These are phyloP conservation scores for Setaria viridis DNA, from an alignment of 202 grass and related monocot genomes.

Conservation along the genomic window DNA sequence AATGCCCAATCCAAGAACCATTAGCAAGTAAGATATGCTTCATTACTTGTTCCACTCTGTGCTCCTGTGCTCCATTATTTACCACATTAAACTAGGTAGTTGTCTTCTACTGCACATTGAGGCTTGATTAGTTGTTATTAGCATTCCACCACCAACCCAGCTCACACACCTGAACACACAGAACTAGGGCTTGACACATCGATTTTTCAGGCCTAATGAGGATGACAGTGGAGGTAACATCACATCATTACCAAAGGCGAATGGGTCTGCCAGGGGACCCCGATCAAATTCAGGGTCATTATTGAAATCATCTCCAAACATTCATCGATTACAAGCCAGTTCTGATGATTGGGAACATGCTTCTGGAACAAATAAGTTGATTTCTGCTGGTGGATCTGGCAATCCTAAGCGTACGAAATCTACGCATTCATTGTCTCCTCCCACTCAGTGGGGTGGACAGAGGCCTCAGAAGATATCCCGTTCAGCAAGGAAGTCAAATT, in stretches of 20 bases:
- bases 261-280: constrained; percentile 70
- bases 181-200: constrained; percentile 34
- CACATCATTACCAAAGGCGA: constrained; percentile 64
- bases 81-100: constrained; percentile 14
- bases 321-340: constrained; percentile 59
- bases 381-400: constrained; percentile 66
- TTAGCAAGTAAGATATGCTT: constrained; percentile 82
- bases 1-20: constrained; percentile 56
- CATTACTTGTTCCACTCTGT: constrained; percentile 28
- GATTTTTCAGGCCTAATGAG: constrained; percentile 66
- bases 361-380: constrained; percentile 69
- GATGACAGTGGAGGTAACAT: constrained; percentile 52
- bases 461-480: constrained; percentile 95
- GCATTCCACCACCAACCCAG: background rate
- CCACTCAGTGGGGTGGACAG: constrained; percentile 82
- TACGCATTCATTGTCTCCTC: constrained; percentile 73
- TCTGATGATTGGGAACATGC: constrained; percentile 76
- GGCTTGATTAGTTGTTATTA: constrained; percentile 30
- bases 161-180: background rate
- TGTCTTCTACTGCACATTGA: constrained; percentile 25
- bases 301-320: constrained; percentile 74
- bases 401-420: constrained; percentile 70
- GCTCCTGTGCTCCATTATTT: constrained; percentile 35
- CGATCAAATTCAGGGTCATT: constrained; percentile 72
- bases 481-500: constrained; percentile 85